phyloP scores from a whole-genome alignment of 106 monocot genomes.

The Hemerocallis citrina region DNA sequence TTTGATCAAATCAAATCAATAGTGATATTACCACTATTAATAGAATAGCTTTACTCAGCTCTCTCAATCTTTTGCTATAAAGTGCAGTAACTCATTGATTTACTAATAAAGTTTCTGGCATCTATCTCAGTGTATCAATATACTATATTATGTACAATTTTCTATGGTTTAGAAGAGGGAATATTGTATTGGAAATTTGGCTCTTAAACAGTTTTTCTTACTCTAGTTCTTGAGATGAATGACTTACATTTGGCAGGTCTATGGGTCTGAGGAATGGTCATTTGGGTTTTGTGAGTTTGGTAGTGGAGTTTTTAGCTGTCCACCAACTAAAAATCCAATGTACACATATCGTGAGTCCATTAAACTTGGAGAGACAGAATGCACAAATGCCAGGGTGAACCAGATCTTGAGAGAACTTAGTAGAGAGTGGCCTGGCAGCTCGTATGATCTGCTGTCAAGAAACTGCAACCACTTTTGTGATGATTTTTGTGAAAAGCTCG shows the following conservation, averaged over 20 bases:
- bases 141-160: no score
- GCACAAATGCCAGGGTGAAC: conserved; percentile 17
- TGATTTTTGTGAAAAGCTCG: conserved; percentile 36
- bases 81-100: not conserved
- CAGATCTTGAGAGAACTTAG: conserved; percentile 39
- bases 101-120: not conserved
- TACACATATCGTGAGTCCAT: conserved; percentile 41
- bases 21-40: no score
- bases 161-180: not conserved
- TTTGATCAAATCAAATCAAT: no score
- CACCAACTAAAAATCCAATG: conserved; percentile 30
- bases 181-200: not conserved
- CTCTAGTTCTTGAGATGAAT: not conserved
- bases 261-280: conserved; percentile 49
- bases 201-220: not conserved
- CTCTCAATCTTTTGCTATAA: not conserved
- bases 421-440: conserved; percentile 37
- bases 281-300: conserved; percentile 49
- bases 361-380: conserved; percentile 28
- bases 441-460: conserved; percentile 46
- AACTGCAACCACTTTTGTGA: conserved; percentile 51
- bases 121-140: not conserved
- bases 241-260: conserved; percentile 25
- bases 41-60: no score
- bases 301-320: conserved; percentile 43